Evolutionary conservation across 2,329 filamentous ascomycete species (phyloP), one percentile per base, ranked within the genome.

Genomic region (Xylariaceae sp.): DNA sequence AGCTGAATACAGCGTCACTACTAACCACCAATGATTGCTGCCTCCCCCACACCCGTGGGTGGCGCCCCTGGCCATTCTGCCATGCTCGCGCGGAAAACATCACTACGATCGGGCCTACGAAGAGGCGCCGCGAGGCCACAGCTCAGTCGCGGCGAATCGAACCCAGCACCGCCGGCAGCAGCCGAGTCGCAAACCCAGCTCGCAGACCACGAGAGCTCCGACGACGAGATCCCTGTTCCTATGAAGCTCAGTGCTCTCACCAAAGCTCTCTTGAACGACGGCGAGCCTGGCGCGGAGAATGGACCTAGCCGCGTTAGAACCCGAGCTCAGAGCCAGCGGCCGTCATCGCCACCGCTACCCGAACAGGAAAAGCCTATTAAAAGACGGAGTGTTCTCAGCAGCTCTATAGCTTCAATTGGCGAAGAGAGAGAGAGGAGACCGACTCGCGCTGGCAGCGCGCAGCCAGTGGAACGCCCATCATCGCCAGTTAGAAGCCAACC

Each of bases 201-300:
- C n/a, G 62, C 74, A 1, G 67, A 85, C 58, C 85, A 89, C 60
- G 91, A 96, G 65, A 96, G 89, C 74, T 96, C 91, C 19, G 92
- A 96, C 70, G 92, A 96, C 63, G 92, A 96, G 70, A 89, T 95
- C 27, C 87, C 88, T 14, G 86, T 89, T 59, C 90, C 90, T 61
- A 90, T 94, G 82, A 95, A 94, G 72, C 87, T 96, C 66, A 96
- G 90, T 66, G 90, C 91, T 61, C 81, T 94, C 58, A 95, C 92
- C 43, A 92, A 94, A 65, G 91, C 90, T 17, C 76, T 96, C 14
- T 77, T 96, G 19, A 81, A 82, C 49, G 82, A 85, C 52, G 80
- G 80, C 39, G 73, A 76, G 3, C 77, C 81, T 9, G 74, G 75
- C 54, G 67, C 61, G 43, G 74, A 76, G 47, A 71, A 73, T 36